Percentiles rank a stretch among this genome's conserved stretches.
phyloP scores from a whole-genome alignment of 192 early-diverging fungal genomes.

The Backusella psychrophila region DNA sequence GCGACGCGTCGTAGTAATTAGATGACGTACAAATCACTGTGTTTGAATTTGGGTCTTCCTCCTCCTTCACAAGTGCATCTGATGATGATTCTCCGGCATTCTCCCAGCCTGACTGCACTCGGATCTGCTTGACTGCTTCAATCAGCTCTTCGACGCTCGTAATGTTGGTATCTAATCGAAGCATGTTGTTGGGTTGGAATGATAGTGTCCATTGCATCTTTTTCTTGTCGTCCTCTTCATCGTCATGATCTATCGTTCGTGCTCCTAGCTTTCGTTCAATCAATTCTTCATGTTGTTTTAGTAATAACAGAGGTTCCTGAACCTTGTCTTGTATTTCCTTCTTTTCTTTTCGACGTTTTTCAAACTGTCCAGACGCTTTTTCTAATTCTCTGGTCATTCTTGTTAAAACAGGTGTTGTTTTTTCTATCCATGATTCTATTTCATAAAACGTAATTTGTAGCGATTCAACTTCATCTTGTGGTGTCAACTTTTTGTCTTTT shows the following conservation, averaged over 20 bases:
- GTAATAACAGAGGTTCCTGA: neutral
- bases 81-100: neutral
- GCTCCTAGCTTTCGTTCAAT: neutral
- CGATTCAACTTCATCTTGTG: constrained; percentile 36
- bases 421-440: constrained; percentile 43
- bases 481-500: constrained; percentile 9
- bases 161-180: constrained; percentile 40
- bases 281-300: neutral
- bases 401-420: constrained; percentile 31
- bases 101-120: neutral
- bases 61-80: neutral
- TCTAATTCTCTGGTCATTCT: constrained; percentile 43
- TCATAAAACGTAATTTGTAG: constrained; percentile 45
- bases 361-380: constrained; percentile 34
- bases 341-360: constrained; percentile 19
- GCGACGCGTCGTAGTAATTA: neutral
- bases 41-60: constrained; percentile 10
- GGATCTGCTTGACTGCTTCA: constrained; percentile 34
- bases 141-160: constrained; percentile 37
- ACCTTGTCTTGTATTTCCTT: neutral
- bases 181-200: constrained; percentile 27
- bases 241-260: neutral
- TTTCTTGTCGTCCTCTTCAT: neutral
- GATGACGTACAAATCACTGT: constrained; percentile 6
- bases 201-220: constrained; percentile 35